Conservation (phyloP, 139 green algal genomes). For the Nannochloris sp. region DNA sequence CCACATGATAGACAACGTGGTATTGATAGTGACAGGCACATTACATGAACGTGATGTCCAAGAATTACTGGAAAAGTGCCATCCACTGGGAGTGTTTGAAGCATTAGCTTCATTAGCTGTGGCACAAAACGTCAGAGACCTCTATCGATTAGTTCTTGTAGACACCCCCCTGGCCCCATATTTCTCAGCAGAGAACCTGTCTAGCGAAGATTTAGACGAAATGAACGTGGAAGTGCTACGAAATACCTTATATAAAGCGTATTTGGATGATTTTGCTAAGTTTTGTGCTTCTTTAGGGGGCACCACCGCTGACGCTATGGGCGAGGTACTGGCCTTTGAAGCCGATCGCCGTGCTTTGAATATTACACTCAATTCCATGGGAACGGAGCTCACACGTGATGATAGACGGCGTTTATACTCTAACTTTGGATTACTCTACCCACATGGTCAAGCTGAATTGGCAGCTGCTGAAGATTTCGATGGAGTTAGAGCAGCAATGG, state of each 20-base stretch:
- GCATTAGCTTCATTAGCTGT: conserved; percentile 90
- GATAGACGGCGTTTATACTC: conserved; percentile 92
- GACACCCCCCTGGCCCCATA: conserved; percentile 96
- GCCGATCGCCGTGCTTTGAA: conserved; percentile 93
- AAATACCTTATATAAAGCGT: conserved; percentile 98
- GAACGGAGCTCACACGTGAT: conserved; percentile 93
- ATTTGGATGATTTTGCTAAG: conserved; percentile 93
- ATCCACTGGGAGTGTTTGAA: conserved; percentile 98
- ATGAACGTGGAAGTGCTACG: conserved; percentile 97
- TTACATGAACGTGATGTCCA: conserved; percentile 95
- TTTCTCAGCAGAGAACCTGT: conserved; percentile 75
- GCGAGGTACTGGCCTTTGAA: conserved; percentile 91
- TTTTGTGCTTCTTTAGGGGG: conserved; percentile 78
- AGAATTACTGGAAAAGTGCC: conserved; percentile 97
- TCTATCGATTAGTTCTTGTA: conserved; percentile 93
- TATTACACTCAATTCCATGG: conserved; percentile 98
- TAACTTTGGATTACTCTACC: conserved; percentile 92
- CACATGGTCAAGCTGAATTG: conserved; percentile 87
- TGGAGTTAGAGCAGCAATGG: conserved; percentile 81
- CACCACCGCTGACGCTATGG: conserved; percentile 86
- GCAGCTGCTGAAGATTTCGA: conserved; percentile 93
- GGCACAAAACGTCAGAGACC: conserved; percentile 91
- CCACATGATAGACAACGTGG: conserved; percentile 99
- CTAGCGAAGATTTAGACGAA: conserved; percentile 92
- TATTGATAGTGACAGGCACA: conserved; percentile 96